A percentile compares a stretch with the other conserved stretches of the same genome.
These are phyloP conservation scores for Colletotrichum sp. DNA, from an alignment of 2,329 filamentous ascomycete genomes.

Conservation along the genomic window DNA sequence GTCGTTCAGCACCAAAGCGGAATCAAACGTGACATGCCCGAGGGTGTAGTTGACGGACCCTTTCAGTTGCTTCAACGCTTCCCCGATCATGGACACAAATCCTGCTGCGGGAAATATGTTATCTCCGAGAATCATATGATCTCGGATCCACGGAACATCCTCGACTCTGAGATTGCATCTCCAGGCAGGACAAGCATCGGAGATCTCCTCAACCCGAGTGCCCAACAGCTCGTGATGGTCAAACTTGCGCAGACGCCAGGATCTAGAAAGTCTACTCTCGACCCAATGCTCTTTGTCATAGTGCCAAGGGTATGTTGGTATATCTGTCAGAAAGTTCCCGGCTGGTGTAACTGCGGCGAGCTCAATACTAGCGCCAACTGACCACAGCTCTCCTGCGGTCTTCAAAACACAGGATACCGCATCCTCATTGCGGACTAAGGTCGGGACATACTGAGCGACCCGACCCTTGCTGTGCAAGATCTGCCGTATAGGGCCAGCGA, in stretches of 20 bases:
- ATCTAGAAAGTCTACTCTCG: background rate
- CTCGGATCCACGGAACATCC: constrained; percentile 3
- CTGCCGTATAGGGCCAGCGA: constrained; percentile 55
- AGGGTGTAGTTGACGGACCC: constrained; percentile 27
- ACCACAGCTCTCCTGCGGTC: constrained; percentile 18
- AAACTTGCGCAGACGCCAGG: background rate
- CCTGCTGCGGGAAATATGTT: constrained; percentile 1
- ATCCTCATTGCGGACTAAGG: background rate
- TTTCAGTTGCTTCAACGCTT: constrained; percentile 5
- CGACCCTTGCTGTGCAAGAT: constrained; percentile 42
- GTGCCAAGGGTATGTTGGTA: constrained; percentile 6
- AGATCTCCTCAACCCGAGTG: background rate
- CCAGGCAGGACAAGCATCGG: constrained; percentile 9
- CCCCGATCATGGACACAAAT: constrained; percentile 11
- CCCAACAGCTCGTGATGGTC: constrained; percentile 15
- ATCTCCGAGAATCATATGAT: background rate
- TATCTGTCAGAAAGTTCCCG: background rate
- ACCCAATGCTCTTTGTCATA: constrained; percentile 8
- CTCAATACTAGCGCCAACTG: background rate
- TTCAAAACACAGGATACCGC: constrained; percentile 1
- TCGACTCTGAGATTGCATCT: constrained; percentile 11
- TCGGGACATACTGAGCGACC: background rate
- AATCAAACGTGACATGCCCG: constrained; percentile 30
- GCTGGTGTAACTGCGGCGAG: background rate
- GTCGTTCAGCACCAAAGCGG: constrained; percentile 34